Evolutionary conservation across 495 filamentous ascomycete genomes (phyloP).

Genomic region (Hypomontagnella monticulosa): DNA sequence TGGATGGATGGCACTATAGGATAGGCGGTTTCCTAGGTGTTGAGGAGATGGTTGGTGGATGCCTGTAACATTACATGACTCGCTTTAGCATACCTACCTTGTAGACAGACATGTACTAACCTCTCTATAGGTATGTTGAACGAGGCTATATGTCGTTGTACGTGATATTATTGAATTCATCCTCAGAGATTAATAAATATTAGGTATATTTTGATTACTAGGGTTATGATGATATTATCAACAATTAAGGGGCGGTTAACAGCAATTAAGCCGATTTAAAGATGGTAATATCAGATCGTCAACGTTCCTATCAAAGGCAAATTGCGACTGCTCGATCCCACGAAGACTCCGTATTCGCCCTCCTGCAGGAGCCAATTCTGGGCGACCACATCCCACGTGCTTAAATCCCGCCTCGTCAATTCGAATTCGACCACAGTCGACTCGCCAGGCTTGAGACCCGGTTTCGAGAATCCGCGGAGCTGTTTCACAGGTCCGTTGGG

Average conservation of each 20-base stretch:
- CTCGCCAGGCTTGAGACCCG: slow-evolving; percentile 54
- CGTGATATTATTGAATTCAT: too few species aligned
- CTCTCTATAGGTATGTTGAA: too few species aligned
- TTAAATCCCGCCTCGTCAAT: slow-evolving; percentile 72
- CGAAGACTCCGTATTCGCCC: slow-evolving; percentile 56
- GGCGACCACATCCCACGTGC: slow-evolving; percentile 68
- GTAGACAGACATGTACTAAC: too few species aligned
- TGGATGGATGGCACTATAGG: too few species aligned
- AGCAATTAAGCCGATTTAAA: not conserved
- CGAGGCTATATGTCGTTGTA: too few species aligned
- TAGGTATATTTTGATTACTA: too few species aligned
- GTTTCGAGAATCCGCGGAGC: slow-evolving; percentile 75
- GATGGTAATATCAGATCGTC: slow-evolving; percentile 20
- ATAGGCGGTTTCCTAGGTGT: too few species aligned
- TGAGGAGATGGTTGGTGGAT: too few species aligned
- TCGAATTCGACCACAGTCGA: slow-evolving; percentile 59
- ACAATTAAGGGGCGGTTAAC: not conserved
- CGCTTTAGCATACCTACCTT: too few species aligned
- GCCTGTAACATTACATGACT: too few species aligned
- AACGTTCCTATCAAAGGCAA: slow-evolving; percentile 54
- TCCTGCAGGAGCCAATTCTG: slow-evolving; percentile 69
- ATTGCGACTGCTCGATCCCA: slow-evolving; percentile 73
- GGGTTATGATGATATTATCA: too few species aligned
- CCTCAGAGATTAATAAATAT: too few species aligned
- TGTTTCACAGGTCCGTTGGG: slow-evolving; percentile 63